Conservation (phyloP, 2,329 filamentous ascomycete species). For the Pseudohalonectria lignicola region DNA sequence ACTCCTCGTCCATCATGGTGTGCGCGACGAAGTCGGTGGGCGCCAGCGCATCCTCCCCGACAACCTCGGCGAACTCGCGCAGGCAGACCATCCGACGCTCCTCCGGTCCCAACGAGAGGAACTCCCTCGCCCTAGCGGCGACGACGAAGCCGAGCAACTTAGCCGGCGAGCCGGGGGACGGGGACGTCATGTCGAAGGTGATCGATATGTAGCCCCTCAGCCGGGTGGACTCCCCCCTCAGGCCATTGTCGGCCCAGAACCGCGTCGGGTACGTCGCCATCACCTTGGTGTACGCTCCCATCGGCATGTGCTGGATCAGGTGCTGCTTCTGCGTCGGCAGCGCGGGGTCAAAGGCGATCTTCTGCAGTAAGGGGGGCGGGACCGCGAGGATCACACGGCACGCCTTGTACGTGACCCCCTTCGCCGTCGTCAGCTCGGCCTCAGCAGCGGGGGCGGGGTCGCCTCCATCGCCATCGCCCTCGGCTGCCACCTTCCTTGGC, state of each 20-base stretch:
- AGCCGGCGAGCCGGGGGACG: constrained; percentile 20
- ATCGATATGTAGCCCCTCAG: constrained; percentile 18
- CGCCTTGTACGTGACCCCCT: too few relatives aligned
- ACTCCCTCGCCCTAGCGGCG: constrained; percentile 10
- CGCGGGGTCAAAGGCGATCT: constrained; percentile 33
- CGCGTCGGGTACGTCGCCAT: constrained; percentile 29
- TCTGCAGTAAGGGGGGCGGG: constrained; percentile 30
- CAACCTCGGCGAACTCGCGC: constrained; percentile 10
- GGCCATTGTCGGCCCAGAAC: constrained; percentile 24
- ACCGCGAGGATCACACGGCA: constrained; percentile 39
- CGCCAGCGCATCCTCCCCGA: background rate
- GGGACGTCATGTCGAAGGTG: constrained; percentile 29
- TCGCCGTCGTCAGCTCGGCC: too few relatives aligned
- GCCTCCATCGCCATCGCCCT: too few relatives aligned
- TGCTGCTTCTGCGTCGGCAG: constrained; percentile 29
- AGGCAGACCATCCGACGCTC: too few relatives aligned
- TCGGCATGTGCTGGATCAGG: constrained; percentile 19
- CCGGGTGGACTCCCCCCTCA: constrained; percentile 25
- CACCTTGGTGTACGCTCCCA: constrained; percentile 40
- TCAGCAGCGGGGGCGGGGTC: too few relatives aligned
- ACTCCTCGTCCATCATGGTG: constrained; percentile 5
- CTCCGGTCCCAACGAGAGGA: constrained; percentile 15
- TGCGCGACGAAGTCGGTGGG: constrained; percentile 2
- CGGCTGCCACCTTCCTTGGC: too few relatives aligned
- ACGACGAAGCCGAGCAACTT: too few relatives aligned